Base-by-base conservation (phyloP, 306 rosid species). In the Prunus davidiana region DNA sequence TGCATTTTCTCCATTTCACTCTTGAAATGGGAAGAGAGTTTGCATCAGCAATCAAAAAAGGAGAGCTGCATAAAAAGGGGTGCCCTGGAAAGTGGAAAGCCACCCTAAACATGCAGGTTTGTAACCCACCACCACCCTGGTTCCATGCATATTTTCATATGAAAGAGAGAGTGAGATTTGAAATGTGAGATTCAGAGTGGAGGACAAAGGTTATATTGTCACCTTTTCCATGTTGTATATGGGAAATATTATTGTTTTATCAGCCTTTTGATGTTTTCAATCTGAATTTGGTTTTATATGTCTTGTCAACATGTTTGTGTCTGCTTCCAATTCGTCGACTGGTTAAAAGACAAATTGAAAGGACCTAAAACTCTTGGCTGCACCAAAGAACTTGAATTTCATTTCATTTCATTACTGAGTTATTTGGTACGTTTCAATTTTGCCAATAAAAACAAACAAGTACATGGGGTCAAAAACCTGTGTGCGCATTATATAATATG, bases 281-380 rank as follows among this genome's bases (percentile, higher is more conserved):
- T 78, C 84, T 86, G 60, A 69, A 78, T 69, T 74, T 74, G 43
- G 32, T 3, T 75, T 47, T 64, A 64, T 63, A 34, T 19, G 22
- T 41, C 74, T 86, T 90, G 97, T 87, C 97, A 60, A 24, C 78
- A 80, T 82, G 84, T 81, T 80, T 80, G 55, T 81, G 97, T 86
- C 91, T 82, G 73, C 47, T 87, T 84, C 86, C 15, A 75, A 69
- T 81, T 84, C 63, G 87, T 82, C 87, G 89, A 78, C 76, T 76
- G 60, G 82, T 78, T 84, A 85, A 27, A 92, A 65, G 92, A 90
- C 97, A 87, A 88, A 73, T 60, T 80, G 75, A 60, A 12, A 61
- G 80, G 74, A 80, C 52, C 86, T 77, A 6, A 80, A 78, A 34
- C 81, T 78, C 76, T 82, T 66, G 82, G 80, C 79, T 65, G 50